Base-by-base conservation (phyloP, 192 early-diverging fungal genomes). In the Podila minutissima region DNA sequence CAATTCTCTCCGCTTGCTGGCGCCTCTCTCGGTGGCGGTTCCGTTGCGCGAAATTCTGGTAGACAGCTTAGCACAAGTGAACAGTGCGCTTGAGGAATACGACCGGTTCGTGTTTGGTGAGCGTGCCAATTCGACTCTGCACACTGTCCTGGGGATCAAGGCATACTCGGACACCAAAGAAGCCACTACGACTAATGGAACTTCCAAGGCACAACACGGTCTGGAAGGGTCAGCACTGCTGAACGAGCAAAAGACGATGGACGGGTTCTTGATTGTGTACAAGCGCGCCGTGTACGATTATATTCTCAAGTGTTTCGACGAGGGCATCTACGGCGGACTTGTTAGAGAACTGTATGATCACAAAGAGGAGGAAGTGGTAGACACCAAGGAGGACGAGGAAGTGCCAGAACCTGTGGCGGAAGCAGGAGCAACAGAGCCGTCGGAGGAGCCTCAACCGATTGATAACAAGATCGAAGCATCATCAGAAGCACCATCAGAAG, bases 1-100 rank as follows among this genome's bases (percentile, higher is more conserved):
- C 53, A 94, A 94, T 68, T 85, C 89, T 7, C 82, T 94, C 24
- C 89, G 93, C 19, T 66, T 88, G 35, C 41, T 90, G 28, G 88
- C 89, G 9, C 88, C 89, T 2, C 55, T 87, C 15, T 75, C 85
- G 11, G 51, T 89, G 11, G 77, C 77, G 19, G 67, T 73, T 28
- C 77, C 77, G 4, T 32, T 81, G 20, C 70, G 77, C 15, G 70
- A 69, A 53, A 73, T 81, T 29, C 31, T 81, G 61, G 66, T 73
- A 2, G 77, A 81, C 26, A 81, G 77, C 57, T 26, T 81, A 17
- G 64, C 46, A 17, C 59, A 59, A 10, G 67, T 81, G 9, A 71
- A 81, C 35, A 31, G 59, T 32, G 71, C 71, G 9, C 37, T 81
- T 11, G 77, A 81, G 20, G 57, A 81, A 19, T 81, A 81, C 46